Evolutionary conservation across 306 rosid genomes (phyloP).

Genomic region (Ormosia semicastrata): DNA sequence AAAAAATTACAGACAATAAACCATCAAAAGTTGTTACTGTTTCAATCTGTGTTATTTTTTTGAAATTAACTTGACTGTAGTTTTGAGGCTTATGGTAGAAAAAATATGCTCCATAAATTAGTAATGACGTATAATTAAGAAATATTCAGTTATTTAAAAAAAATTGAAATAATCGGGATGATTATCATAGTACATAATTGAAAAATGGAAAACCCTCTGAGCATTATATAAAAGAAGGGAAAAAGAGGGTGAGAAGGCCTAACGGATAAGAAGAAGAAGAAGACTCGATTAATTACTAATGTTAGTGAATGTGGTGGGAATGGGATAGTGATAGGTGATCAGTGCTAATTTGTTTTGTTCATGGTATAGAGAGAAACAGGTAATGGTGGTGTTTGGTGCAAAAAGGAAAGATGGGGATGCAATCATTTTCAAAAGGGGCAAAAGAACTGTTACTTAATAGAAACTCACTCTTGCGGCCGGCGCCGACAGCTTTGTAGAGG

Average conservation of each 20-base stretch:
- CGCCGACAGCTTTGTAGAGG: slow-evolving; percentile 39
- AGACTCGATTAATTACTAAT: neutral
- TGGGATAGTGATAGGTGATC: neutral
- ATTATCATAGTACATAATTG: neutral
- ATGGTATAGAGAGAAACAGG: neutral
- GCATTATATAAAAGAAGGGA: neutral
- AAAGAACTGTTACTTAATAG: slow-evolving; percentile 23
- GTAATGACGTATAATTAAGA: neutral
- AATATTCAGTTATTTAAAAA: neutral
- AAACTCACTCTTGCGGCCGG: slow-evolving; percentile 27
- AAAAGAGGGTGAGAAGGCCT: neutral
- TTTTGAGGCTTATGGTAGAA: neutral
- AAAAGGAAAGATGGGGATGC: slow-evolving; percentile 21
- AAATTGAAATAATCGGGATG: neutral
- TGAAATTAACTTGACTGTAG: slow-evolving; percentile 3
- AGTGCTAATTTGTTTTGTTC: neutral
- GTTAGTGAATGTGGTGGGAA: neutral
- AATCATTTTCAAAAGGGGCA: slow-evolving; percentile 34
- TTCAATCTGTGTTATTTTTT: neutral
- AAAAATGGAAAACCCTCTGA: neutral
- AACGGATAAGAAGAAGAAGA: neutral
- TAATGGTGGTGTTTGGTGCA: slow-evolving; percentile 26
- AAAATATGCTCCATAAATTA: neutral
- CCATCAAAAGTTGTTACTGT: slow-evolving; percentile 6
- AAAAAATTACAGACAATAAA: neutral